Base-by-base conservation (phyloP, 495 filamentous ascomycete genomes). In the Aspergillus taichungensis region DNA sequence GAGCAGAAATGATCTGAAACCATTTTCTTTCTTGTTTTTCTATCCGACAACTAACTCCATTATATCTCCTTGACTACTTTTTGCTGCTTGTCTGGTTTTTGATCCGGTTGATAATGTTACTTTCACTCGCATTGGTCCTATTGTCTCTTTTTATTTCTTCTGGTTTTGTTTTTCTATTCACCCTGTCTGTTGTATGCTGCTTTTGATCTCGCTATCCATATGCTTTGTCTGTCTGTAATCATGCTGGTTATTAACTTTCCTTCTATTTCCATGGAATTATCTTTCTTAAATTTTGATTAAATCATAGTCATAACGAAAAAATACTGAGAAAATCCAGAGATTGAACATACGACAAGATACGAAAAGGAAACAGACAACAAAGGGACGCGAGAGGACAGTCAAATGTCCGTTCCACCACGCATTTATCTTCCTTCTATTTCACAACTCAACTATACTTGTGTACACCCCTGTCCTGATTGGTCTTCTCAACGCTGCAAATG, bases 1-100 rank as follows among this genome's bases (percentile, higher is more conserved):
- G 60, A 55, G 35, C 53, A 54, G 38, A 24, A 24, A 24, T 24
- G 18, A 24, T 24, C 4, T 24, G 18, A 24, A 24, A 24, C 18
- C 37, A 42, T 0, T 47, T 43, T 10, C 31, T 34, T 29, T 34
- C 28, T 37, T 31, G 27, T 37, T 31, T 40, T 44, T 34, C 32
- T 13, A 18, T 44, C 39, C 39, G 39, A 14, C 29, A 24, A 24
- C 18, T 24, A 24, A 24, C 18, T 24, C 29, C 30, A 12, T 27
- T 9, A 29, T 40, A 9, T 40, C 24, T 40, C 3, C 13, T 40
- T 38, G 36, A 5, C 13, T 38, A 6, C 10, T 11, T 28, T 40
- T 11, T 13, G 6, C 31, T 29, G 29, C 14, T 40, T 8, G 6
- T 3, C 31, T 31, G 29, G 6, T 30, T 7, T 7, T 6, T 40